Base-by-base conservation (phyloP, 148 eudicot species). In the Vaccinium darrowii region DNA sequence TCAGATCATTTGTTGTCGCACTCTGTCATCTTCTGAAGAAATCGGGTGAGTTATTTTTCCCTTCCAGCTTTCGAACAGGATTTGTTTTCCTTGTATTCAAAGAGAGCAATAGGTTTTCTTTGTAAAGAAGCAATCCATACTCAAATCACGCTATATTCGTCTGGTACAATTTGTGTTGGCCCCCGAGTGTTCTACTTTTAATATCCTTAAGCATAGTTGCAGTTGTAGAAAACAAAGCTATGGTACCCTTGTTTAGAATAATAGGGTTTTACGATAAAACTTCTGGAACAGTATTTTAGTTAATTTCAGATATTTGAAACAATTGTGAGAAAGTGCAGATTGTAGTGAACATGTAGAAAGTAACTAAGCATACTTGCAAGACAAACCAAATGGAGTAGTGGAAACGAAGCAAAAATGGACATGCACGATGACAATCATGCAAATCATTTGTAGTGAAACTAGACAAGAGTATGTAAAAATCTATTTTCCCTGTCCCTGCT, bases 11-110 rank as follows among this genome's bases (percentile, higher is more conserved):
- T 85, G 87, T 92, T 79, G 85, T 88, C 74, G 94, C 96, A 50
- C 86, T 92, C n/a, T 94, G 89, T 67, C 93, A 95, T 86, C 93
- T 97, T 51, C 76, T 95, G 50, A 95, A 91, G 92, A 95, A 90
- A 85, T 88, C 90, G 13, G 97, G 98, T 92, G 78, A 82, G 93
- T 82, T 83, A 51, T 19, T 49, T 10, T 25, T 25, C 56, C 15
- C 19, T 52, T 82, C 47, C 83, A 69, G 86, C 39, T 79, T 19
- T 79, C 13, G 39, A 39, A 30, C 8, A 63, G 1, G 71, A 23
- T 63, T 7, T 12, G 4, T 27, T 57, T 81, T 19, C 51, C 74
- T 36, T 85, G 4, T n/a, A 8, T 60, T 19, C 21, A 36, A 51
- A 27, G 78, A 52, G 27, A 10, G 7, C 78, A 82, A 51, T 30